Evolutionary conservation across 2,329 filamentous ascomycete genomes (phyloP).

Genomic region (Zymoseptoria ardabiliae): DNA sequence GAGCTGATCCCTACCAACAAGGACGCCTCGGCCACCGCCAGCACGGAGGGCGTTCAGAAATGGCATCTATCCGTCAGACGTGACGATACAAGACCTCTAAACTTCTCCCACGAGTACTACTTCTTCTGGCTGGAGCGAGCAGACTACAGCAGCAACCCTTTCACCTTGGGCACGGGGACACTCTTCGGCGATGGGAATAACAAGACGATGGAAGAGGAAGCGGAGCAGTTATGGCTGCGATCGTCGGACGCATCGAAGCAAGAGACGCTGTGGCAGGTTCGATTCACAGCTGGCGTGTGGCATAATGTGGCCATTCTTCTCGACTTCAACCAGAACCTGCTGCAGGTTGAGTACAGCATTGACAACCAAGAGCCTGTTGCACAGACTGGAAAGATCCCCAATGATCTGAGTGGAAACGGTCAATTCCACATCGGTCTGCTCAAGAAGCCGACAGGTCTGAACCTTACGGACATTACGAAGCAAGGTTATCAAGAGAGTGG

Average conservation of each 20-base stretch:
- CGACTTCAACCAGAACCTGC: slow-evolving; percentile 50
- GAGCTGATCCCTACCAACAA: slow-evolving; percentile 44
- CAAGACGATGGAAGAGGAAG: slow-evolving; percentile 30
- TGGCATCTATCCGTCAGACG: slow-evolving; percentile 55
- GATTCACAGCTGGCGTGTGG: slow-evolving; percentile 47
- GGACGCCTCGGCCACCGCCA: slow-evolving; percentile 47
- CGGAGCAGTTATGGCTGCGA: slow-evolving; percentile 26
- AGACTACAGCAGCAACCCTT: slow-evolving; percentile 45
- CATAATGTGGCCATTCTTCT: slow-evolving; percentile 57
- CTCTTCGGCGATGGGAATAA: slow-evolving; percentile 36
- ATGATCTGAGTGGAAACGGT: slow-evolving; percentile 50
- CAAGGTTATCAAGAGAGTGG: slow-evolving; percentile 42
- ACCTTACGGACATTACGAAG: slow-evolving; percentile 38
- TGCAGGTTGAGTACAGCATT: slow-evolving; percentile 50
- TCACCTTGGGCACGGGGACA: slow-evolving; percentile 30
- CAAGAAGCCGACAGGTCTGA: slow-evolving; percentile 49
- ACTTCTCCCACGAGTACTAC: slow-evolving; percentile 56
- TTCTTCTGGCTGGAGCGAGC: slow-evolving; percentile 45
- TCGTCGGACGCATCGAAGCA: slow-evolving; percentile 19
- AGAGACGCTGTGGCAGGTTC: slow-evolving; percentile 44
- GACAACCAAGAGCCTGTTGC: slow-evolving; percentile 5
- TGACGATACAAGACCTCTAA: slow-evolving; percentile 46
- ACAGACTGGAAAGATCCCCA: slow-evolving; percentile 41
- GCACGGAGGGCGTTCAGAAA: slow-evolving; percentile 50
- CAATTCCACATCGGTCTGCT: slow-evolving; percentile 57